Evolutionary conservation across 805 yeast species (phyloP), one percentile per base, ranked within the genome.

Genomic region (Candida sonorensis): DNA sequence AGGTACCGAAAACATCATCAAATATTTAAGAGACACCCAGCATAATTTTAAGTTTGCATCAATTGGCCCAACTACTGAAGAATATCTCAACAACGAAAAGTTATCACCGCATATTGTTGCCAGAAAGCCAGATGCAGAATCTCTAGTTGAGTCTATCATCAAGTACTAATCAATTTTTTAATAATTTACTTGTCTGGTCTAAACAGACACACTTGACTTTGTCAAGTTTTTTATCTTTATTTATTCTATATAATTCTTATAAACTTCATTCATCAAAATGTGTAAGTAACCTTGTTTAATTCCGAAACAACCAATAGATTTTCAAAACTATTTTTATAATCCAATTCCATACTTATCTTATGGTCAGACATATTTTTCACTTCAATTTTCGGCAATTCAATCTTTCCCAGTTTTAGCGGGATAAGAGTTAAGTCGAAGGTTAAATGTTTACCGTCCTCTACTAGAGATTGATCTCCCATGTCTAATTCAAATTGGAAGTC

Each of bases 1-100:
- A 45, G 95, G 95, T 0, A 80, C 94, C 0, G 71, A 69, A 18
- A 63, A 56, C 1, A 77, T 87, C 10, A 71, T 83, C 4, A 56
- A 67, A 8, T 65, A 66, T 38, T 38, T 56, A 14, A 37, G 33
- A 19, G 13, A 22, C 3, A 26, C 34, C 2, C 13, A 32, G 4
- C 28, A 36, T 4, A 35, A 43, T 1, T 54, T 64, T 27, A 67
- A 64, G 29, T 59, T 86, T 11, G 96, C 94, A 0, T 77, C 88
- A 4, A 90, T 90, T 36, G 97, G 97, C 0, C 97, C 97, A 3
- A 90, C 97, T 0, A 90, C 97, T 9, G 75, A 81, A 34, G 66
- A 62, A 24, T 86, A 72, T 46, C 57, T 88, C 26, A 23, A 53
- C 5, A 53, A 62, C 1, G 64, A 71, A 13, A 78, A 75, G 0